A percentile compares a stretch with the other conserved stretches of the same genome.
phyloP scores from a whole-genome alignment of 176 grass and related monocot species.

The Oryza glumipatula region DNA sequence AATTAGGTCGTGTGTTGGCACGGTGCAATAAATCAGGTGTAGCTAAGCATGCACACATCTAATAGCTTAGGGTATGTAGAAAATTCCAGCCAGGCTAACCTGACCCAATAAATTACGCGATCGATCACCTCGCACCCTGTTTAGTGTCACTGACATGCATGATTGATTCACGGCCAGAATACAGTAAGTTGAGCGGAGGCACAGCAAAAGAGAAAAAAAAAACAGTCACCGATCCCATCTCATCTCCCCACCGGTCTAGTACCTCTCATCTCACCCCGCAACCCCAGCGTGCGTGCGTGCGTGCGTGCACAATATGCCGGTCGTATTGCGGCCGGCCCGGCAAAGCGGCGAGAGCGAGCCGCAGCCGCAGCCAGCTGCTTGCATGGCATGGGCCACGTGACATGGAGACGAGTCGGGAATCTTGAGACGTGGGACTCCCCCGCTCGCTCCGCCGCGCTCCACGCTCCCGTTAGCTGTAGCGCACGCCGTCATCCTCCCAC shows the following conservation, averaged over 20 bases:
- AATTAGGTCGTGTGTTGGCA: not conserved
- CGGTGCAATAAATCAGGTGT: not conserved
- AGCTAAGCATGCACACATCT: not conserved
- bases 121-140: not conserved
- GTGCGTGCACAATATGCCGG: not conserved
- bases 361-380: not conserved
- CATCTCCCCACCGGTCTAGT: no score
- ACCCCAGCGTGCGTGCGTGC: not conserved
- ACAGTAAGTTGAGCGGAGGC: not conserved
- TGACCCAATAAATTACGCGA: not conserved
- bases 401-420: conserved; percentile 44
- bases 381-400: conserved; percentile 28
- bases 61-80: not conserved
- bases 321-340: not conserved
- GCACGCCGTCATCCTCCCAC: no score
- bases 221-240: not conserved
- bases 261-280: not conserved
- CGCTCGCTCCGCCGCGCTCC: conserved; percentile 50
- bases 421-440: conserved; percentile 54
- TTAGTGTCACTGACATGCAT: not conserved
- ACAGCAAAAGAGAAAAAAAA: no score
- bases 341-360: conserved; percentile 1
- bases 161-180: not conserved
- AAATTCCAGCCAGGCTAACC: not conserved
- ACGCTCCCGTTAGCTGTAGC: conserved; percentile 2